Conservation (phyloP, 495 filamentous ascomycete species). For the Recurvomyces mirabilis region DNA sequence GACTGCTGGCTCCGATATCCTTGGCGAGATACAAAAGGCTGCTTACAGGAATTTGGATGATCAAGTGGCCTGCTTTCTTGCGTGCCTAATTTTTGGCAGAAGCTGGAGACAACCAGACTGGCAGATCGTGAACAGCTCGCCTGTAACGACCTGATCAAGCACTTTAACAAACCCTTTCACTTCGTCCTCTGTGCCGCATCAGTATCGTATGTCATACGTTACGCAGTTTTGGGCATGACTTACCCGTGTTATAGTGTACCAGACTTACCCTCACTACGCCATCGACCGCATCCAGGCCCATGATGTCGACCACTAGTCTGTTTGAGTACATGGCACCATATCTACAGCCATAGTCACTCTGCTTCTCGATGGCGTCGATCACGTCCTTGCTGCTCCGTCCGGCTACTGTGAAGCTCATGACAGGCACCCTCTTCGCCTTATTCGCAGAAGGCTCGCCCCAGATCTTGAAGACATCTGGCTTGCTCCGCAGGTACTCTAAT, state of each 20-base stretch:
- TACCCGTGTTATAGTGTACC: constrained; percentile 66
- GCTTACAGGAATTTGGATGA: too few species aligned
- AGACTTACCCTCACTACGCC: constrained; percentile 60
- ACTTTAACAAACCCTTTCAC: constrained; percentile 40
- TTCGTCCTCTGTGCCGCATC: constrained; percentile 43
- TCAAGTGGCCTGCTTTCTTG: too few species aligned
- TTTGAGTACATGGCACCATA: constrained; percentile 61
- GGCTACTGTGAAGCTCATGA: constrained; percentile 53
- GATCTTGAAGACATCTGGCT: constrained; percentile 39
- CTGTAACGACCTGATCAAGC: constrained; percentile 37
- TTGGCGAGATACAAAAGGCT: not conserved
- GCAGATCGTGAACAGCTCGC: too few species aligned
- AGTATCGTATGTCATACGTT: not conserved
- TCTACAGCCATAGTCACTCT: constrained; percentile 46
- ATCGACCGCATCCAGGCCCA: constrained; percentile 46
- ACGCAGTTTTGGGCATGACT: constrained; percentile 32
- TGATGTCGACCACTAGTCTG: constrained; percentile 46
- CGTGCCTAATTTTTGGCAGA: too few species aligned
- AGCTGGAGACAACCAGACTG: too few species aligned
- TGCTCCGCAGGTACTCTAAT: constrained; percentile 41
- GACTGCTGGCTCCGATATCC: not conserved
- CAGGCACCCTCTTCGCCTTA: constrained; percentile 43
- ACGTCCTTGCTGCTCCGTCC: constrained; percentile 45
- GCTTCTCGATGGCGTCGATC: constrained; percentile 50
- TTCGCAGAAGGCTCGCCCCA: constrained; percentile 43